A percentile compares a stretch with the other conserved stretches of the same genome.
phyloP scores from a whole-genome alignment of 805 yeast species.

The Lipomyces orientalis region DNA sequence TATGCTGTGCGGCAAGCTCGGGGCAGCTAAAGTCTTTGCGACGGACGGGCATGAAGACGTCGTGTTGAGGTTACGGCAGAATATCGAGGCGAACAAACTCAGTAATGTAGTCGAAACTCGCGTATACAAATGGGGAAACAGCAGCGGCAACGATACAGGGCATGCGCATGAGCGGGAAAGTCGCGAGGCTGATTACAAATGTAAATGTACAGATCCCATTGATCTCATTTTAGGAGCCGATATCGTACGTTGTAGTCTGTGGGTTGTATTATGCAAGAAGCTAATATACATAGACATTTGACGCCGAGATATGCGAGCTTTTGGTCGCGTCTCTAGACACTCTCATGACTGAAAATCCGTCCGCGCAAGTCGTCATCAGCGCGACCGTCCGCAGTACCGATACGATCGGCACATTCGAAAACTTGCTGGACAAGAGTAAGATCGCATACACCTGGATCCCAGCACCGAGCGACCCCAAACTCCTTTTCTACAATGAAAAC shows the following conservation, averaged over 20 bases:
- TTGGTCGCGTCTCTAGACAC: slow-evolving; percentile 49
- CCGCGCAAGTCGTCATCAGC: slow-evolving; percentile 55
- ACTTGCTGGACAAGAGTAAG: slow-evolving; percentile 40
- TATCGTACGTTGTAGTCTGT: slow-evolving; percentile 48
- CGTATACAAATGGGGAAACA: slow-evolving; percentile 53
- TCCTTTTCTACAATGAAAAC: slow-evolving; percentile 22
- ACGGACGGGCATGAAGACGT: slow-evolving; percentile 74
- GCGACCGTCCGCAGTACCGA: slow-evolving; percentile 75
- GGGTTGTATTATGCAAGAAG: background rate
- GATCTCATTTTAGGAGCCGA: slow-evolving; percentile 81
- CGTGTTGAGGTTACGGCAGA: slow-evolving; percentile 49
- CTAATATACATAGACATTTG: slow-evolving; percentile 61
- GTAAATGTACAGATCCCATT: slow-evolving; percentile 28
- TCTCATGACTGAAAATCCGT: slow-evolving; percentile 35
- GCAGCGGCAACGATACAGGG: slow-evolving; percentile 43
- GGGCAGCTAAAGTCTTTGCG: slow-evolving; percentile 48
- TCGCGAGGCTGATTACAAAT: slow-evolving; percentile 21
- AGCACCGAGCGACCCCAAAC: slow-evolving; percentile 13
- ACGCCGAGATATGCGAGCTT: slow-evolving; percentile 60
- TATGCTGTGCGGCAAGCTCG: slow-evolving; percentile 44
- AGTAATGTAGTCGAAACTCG: slow-evolving; percentile 50
- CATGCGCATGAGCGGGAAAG: slow-evolving; percentile 37
- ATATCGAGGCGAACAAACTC: slow-evolving; percentile 42
- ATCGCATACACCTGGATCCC: slow-evolving; percentile 29
- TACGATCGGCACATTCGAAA: slow-evolving; percentile 55